Evolutionary conservation across 2,329 filamentous ascomycete species (phyloP).

Genomic region (Clarireedia hainanense): DNA sequence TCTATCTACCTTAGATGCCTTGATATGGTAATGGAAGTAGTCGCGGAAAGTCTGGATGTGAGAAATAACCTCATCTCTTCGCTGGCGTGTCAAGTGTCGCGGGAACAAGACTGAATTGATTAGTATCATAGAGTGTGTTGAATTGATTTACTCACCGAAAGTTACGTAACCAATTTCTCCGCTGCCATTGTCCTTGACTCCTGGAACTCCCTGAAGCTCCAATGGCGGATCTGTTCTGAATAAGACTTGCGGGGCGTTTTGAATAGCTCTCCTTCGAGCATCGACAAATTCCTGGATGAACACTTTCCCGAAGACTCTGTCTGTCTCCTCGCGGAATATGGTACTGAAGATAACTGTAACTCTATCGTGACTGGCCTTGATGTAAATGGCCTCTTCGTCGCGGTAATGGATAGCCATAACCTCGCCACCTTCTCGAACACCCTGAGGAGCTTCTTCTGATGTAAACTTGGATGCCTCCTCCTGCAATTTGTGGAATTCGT

Average conservation of each 20-base stretch:
- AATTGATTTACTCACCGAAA: conserved; percentile 57
- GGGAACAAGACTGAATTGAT: conserved; percentile 73
- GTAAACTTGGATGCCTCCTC: conserved; percentile 90
- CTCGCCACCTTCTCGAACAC: conserved; percentile 78
- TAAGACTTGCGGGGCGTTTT: conserved; percentile 95
- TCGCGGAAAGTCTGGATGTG: conserved; percentile 99
- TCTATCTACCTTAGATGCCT: conserved; percentile 73
- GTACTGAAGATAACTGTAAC: conserved; percentile 99
- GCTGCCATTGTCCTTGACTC: conserved; percentile 66
- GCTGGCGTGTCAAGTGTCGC: conserved; percentile 81
- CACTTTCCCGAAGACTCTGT: conserved; percentile 94
- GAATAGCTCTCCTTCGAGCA: conserved; percentile 85
- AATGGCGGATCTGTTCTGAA: conserved; percentile 93
- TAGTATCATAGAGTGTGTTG: neutral
- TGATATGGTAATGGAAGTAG: conserved; percentile 99
- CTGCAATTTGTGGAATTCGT: conserved; percentile 78
- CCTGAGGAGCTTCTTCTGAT: conserved; percentile 87
- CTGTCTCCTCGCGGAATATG: conserved; percentile 94
- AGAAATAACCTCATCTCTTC: conserved; percentile 91
- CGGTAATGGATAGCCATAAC: conserved; percentile 97
- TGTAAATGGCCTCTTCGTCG: conserved; percentile 97
- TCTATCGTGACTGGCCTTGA: conserved; percentile 94
- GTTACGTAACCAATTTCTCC: conserved; percentile 96
- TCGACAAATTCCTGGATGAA: conserved; percentile 99
- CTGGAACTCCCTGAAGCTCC: conserved; percentile 79